Evolutionary conservation across 345 rosid genomes (phyloP).

Genomic region (Euphorbia pulcherrima): DNA sequence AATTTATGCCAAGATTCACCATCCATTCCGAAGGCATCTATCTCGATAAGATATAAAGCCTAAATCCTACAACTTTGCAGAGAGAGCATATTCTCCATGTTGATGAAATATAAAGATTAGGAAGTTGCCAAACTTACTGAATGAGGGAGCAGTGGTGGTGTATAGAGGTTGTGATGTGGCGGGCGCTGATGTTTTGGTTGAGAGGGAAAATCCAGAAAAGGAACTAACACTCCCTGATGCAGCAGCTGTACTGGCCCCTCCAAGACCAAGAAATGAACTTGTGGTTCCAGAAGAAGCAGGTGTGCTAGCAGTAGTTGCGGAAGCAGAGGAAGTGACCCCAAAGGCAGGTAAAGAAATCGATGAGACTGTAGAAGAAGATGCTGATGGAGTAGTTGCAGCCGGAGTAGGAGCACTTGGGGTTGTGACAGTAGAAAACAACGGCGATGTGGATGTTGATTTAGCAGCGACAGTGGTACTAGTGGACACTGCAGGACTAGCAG

Average conservation of each 20-base stretch:
- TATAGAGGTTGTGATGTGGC: conserved; percentile 49
- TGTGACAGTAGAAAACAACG: conserved; percentile 57
- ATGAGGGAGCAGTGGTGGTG: conserved; percentile 33
- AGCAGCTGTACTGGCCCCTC: conserved; percentile 41
- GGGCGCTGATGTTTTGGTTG: conserved; percentile 41
- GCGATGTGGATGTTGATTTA: conserved; percentile 33
- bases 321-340: conserved; percentile 29
- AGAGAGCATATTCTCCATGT: not conserved
- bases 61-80: no score
- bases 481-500: conserved; percentile 38
- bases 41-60: no score
- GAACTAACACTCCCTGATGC: conserved; percentile 48
- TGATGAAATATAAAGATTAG: not conserved
- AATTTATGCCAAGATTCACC: no score
- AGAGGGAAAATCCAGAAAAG: conserved; percentile 60
- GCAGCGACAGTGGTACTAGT: conserved; percentile 29
- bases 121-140: conserved; percentile 47
- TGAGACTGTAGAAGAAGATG: conserved; percentile 46
- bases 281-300: conserved; percentile 33
- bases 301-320: conserved; percentile 33
- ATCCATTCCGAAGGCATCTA: no score
- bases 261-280: conserved; percentile 52
- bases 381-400: conserved; percentile 19
- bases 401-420: conserved; percentile 19
- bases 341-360: conserved; percentile 45